These are phyloP conservation scores for Mucor plumbeus DNA, from an alignment of 371 early-diverging fungal species.

Conservation along the genomic window DNA sequence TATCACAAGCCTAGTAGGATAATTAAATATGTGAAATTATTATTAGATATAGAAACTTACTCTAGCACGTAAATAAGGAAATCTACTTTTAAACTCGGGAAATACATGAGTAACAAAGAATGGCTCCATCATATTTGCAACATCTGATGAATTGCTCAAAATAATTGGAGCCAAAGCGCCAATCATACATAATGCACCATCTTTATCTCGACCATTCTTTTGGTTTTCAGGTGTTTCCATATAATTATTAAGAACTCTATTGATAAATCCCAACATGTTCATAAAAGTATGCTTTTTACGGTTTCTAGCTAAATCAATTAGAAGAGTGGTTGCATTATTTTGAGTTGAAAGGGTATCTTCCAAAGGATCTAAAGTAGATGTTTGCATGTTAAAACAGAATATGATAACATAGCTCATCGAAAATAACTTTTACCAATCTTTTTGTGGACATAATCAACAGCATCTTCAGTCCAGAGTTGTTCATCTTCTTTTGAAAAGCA, in stretches of 20 bases:
- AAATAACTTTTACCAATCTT: slow-evolving; percentile 45
- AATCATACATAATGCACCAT: slow-evolving; percentile 90
- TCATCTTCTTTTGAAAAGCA: slow-evolving; percentile 84
- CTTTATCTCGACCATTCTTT: slow-evolving; percentile 80
- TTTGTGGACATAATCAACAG: slow-evolving; percentile 90
- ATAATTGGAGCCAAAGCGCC: slow-evolving; percentile 65
- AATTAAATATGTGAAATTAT: not conserved
- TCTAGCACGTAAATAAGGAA: slow-evolving; percentile 81
- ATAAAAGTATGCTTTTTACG: slow-evolving; percentile 81
- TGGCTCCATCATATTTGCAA: slow-evolving; percentile 70
- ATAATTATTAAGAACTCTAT: slow-evolving; percentile 64
- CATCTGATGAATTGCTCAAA: slow-evolving; percentile 68
- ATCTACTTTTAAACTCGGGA: slow-evolving; percentile 83
- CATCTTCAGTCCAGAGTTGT: slow-evolving; percentile 90
- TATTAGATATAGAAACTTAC: slow-evolving; percentile 37
- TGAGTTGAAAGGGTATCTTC: slow-evolving; percentile 80
- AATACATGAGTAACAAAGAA: slow-evolving; percentile 85
- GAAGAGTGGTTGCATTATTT: slow-evolving; percentile 69
- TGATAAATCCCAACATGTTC: slow-evolving; percentile 76
- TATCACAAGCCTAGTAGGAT: slow-evolving; percentile 37
- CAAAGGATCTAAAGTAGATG: slow-evolving; percentile 58
- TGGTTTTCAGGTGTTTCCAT: slow-evolving; percentile 64
- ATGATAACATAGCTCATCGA: not conserved
- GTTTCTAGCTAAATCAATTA: slow-evolving; percentile 75
- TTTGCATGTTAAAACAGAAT: not conserved